Evolutionary conservation across 2,329 filamentous ascomycete species (phyloP).

Genomic region (Fusarium proliferatum): DNA sequence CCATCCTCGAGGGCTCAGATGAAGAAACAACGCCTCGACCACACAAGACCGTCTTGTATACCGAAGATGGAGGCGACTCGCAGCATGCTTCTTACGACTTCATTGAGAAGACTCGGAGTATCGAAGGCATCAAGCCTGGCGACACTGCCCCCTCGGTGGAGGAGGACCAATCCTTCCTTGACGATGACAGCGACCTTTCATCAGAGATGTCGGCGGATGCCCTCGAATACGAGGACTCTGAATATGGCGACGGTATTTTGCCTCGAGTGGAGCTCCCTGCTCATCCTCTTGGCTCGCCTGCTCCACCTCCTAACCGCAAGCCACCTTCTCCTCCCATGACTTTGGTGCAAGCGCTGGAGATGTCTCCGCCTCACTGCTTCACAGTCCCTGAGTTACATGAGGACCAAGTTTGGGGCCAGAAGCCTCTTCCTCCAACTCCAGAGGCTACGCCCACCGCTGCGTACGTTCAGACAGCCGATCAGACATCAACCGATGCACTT

Average conservation of each 20-base stretch:
- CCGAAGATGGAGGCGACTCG: slow-evolving; percentile 38
- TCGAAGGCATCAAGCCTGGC: slow-evolving; percentile 56
- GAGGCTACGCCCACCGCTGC: slow-evolving; percentile 60
- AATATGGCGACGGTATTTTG: slow-evolving; percentile 38
- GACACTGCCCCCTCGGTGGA: slow-evolving; percentile 46
- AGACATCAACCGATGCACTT: slow-evolving; percentile 51
- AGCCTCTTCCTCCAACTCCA: slow-evolving; percentile 55
- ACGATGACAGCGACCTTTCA: slow-evolving; percentile 69
- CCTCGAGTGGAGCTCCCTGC: slow-evolving; percentile 46
- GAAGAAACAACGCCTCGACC: slow-evolving; percentile 47
- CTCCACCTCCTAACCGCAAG: slow-evolving; percentile 46
- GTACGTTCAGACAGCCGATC: slow-evolving; percentile 46
- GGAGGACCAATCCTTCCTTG: slow-evolving; percentile 58
- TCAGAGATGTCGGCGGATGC: slow-evolving; percentile 70
- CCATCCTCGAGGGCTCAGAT: slow-evolving; percentile 63
- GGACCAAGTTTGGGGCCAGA: slow-evolving; percentile 40
- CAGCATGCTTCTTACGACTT: slow-evolving; percentile 64
- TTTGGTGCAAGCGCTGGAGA: slow-evolving; percentile 43
- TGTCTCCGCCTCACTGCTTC: slow-evolving; percentile 41
- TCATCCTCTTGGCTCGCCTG: slow-evolving; percentile 50
- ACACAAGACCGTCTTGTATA: slow-evolving; percentile 33
- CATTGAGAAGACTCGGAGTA: slow-evolving; percentile 64
- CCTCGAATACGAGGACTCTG: slow-evolving; percentile 57
- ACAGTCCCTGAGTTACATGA: slow-evolving; percentile 42
- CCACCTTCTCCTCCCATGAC: slow-evolving; percentile 46